Percentiles rank a stretch among this genome's conserved stretches.
Evolutionary conservation across 2,329 filamentous ascomycete species (phyloP).

Genomic region (Ilyonectria robusta): DNA sequence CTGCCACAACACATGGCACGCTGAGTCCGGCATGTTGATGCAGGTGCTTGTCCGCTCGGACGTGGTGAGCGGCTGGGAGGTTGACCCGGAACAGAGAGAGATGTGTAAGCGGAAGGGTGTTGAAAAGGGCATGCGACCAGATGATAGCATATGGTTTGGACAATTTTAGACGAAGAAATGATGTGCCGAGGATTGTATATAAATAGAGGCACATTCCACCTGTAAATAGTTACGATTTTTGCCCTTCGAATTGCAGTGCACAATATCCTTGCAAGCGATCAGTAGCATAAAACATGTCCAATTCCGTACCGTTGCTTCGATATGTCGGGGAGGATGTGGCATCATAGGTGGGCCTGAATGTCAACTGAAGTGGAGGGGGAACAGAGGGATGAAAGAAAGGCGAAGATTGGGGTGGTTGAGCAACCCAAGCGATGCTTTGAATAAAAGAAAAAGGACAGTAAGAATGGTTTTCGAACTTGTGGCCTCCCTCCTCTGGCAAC

Average conservation of each 20-base stretch:
- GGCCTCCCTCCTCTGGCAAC: neutral
- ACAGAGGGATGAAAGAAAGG: too few species aligned
- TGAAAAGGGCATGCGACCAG: conserved; percentile 50
- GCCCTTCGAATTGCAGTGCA: neutral
- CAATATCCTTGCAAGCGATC: too few species aligned
- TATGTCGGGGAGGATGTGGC: too few species aligned
- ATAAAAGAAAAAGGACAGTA: neutral
- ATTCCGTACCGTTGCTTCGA: too few species aligned
- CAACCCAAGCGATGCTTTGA: neutral
- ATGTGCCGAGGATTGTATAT: too few species aligned
- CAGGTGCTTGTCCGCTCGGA: conserved; percentile 61
- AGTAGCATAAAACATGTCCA: too few species aligned
- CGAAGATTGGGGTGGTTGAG: too few species aligned
- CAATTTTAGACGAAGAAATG: conserved; percentile 35
- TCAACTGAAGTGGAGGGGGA: too few species aligned
- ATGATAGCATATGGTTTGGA: conserved; percentile 57
- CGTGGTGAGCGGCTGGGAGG: conserved; percentile 45
- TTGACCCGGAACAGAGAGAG: conserved; percentile 38
- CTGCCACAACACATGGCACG: conserved; percentile 73
- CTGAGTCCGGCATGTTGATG: conserved; percentile 72
- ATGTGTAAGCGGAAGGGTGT: conserved; percentile 52
- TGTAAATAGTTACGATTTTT: neutral
- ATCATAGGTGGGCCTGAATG: too few species aligned
- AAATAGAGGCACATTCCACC: too few species aligned
- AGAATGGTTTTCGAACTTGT: conserved; percentile 6